Conservation (phyloP, 345 rosid genomes). For the Linum trigynum region DNA sequence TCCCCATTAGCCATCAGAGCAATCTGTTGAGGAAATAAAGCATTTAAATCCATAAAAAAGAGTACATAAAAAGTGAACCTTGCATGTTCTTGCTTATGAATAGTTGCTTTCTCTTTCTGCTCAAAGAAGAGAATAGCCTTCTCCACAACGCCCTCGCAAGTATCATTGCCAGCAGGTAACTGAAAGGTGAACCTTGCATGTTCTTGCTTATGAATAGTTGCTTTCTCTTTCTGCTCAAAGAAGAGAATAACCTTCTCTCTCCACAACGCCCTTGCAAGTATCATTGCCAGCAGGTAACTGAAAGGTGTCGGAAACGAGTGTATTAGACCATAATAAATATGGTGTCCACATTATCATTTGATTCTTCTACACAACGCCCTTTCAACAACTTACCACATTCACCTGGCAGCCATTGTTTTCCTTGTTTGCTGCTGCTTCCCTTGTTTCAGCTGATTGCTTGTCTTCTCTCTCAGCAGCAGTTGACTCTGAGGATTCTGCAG, state of each 20-base stretch:
- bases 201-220: neutral
- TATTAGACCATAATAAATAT: constrained; percentile 13
- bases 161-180: too few relatives aligned
- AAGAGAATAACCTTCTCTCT: constrained; percentile 1
- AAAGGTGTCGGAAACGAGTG: neutral
- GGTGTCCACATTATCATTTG: neutral
- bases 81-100: neutral
- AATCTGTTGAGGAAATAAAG: too few relatives aligned
- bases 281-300: constrained; percentile 25
- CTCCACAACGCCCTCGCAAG: constrained; percentile 12
- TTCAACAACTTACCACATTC: constrained; percentile 18
- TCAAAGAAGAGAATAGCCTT: constrained; percentile 3
- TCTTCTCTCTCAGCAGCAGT: constrained; percentile 12
- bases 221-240: neutral
- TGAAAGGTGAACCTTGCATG: too few relatives aligned
- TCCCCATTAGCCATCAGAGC: too few relatives aligned
- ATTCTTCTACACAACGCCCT: neutral
- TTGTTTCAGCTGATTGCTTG: constrained; percentile 8
- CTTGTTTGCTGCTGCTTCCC: constrained; percentile 15
- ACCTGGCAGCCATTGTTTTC: constrained; percentile 7
- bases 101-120: neutral
- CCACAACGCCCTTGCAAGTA: constrained; percentile 12
- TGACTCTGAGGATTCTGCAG: constrained; percentile 29
- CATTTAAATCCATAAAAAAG: too few relatives aligned
- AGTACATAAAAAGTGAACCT: too few relatives aligned